These are phyloP conservation scores for Mucor piriformis DNA, from an alignment of 371 early-diverging fungal genomes.

Conservation along the genomic window DNA sequence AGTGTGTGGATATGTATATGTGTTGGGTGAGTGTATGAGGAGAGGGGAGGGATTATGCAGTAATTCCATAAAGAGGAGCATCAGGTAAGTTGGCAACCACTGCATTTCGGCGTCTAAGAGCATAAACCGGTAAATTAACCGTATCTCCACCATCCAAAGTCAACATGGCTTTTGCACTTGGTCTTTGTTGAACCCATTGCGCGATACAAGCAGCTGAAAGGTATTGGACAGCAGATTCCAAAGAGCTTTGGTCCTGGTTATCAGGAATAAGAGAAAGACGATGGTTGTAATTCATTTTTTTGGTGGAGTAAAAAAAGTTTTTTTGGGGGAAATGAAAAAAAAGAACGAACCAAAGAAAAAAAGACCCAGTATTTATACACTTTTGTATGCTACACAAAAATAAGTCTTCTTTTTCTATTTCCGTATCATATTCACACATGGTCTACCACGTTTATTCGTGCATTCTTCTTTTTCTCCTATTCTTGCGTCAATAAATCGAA, in stretches of 20 bases:
- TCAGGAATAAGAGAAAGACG: conserved; percentile 35
- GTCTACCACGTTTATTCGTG: conserved; percentile 8
- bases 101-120: conserved; percentile 47
- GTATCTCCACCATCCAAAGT: conserved; percentile 42
- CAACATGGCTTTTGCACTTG: conserved; percentile 34
- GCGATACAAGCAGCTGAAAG: conserved; percentile 33
- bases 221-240: conserved; percentile 15
- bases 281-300: conserved; percentile 16
- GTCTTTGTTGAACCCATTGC: conserved; percentile 31
- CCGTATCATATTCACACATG: conserved; percentile 2
- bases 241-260: conserved; percentile 18
- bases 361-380: conserved; percentile 5
- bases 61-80: conserved; percentile 28
- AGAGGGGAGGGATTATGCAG: conserved; percentile 16
- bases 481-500: neutral
- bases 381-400: neutral
- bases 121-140: conserved; percentile 40
- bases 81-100: conserved; percentile 43
- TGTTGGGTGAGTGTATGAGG: neutral
- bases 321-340: neutral
- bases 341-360: neutral
- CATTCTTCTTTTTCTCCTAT: neutral
- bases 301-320: neutral
- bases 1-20: neutral
- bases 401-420: neutral